Evolutionary conservation across 1,139 yeast species (phyloP), one percentile per base, ranked within the genome.

Genomic region (Geotrichum klebahnii): DNA sequence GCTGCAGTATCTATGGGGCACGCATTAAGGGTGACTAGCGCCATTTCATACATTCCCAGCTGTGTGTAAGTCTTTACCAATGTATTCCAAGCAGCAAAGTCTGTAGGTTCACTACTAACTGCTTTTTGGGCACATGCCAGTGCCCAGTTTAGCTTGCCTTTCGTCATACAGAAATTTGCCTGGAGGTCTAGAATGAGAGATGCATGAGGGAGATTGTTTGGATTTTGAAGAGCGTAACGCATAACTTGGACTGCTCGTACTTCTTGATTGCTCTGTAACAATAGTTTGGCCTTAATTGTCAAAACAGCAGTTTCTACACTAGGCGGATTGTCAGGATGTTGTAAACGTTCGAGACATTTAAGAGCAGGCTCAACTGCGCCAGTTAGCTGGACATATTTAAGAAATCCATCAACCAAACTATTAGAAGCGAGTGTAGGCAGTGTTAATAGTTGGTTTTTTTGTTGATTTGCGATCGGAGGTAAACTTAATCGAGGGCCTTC

Each of bases 1-100:
- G 79, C 79, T 56, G 81, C 77, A 1, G 83, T 77, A 62, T 84
- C 84, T 95, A 92, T 85, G 6, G 97, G 97, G 64, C 95, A 84
- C 5, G 96, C 84, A 64, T 92, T 90, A 58, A 90, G 74, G 0
- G 96, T 81, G 47, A 87, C 68, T 53, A 92, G 73, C 0, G 97
- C 97, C 61, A 78, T 80, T 54, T 80, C 82, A 60, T 78, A 84
- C 64, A 88, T 88, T 50, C 78, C 82, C 54, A 76, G 70, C 47
- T 80, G 72, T 36, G 90, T 82, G 64, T 90, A 86, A 8, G 83
- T 81, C 60, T 78, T 75, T 1, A 87, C 86, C 47, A 90, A 70
- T 53, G 76, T 71, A 16, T 83, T 79, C 97, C 97, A 90, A 5
- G 92, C 74, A 55, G 77, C 76, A 66, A 86, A 89, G 62, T 85